Conservation (phyloP, 2,329 filamentous ascomycete genomes). For the Penicillium sclerotiorum region DNA sequence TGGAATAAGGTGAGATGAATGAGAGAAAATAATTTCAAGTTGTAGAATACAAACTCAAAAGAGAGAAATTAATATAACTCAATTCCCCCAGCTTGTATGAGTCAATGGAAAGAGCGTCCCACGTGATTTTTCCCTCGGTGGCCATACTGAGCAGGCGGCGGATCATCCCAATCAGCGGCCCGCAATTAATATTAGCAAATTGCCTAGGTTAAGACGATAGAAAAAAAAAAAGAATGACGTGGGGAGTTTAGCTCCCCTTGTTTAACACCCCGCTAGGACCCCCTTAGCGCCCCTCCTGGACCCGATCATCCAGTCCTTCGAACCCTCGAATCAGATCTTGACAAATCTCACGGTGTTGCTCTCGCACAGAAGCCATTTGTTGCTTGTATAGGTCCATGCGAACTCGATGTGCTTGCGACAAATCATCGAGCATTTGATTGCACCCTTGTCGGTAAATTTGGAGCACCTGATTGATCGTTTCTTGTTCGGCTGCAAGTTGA, state of each 20-base stretch:
- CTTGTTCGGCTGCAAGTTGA: conserved; percentile 52
- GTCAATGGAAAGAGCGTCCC: conserved; percentile 19
- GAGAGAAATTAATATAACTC: not conserved
- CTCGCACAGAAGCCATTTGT: conserved; percentile 31
- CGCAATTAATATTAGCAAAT: conserved; percentile 18
- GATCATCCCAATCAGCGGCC: conserved; percentile 21
- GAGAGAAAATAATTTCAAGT: not conserved
- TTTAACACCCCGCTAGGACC: not conserved
- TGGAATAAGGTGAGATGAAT: not conserved
- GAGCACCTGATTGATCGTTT: conserved; percentile 47
- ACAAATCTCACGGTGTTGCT: conserved; percentile 33
- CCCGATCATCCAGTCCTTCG: conserved; percentile 26
- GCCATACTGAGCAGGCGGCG: conserved; percentile 20
- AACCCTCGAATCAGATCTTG: conserved; percentile 33
- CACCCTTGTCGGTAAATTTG: conserved; percentile 49
- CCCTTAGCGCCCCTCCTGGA: conserved; percentile 18
- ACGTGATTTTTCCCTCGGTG: conserved; percentile 29
- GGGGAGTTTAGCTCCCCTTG: not conserved
- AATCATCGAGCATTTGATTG: conserved; percentile 44
- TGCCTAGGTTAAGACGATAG: not conserved
- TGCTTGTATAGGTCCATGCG: conserved; percentile 37
- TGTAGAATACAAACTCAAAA: not conserved
- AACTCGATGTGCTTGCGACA: conserved; percentile 44
- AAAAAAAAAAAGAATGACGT: not conserved
- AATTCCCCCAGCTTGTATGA: conserved; percentile 14